A percentile compares a stretch with the other conserved stretches of the same genome.
Evolutionary conservation across 129 eudicot genomes (phyloP).

Genomic region (Pseudognaphalium luteoalbum): DNA sequence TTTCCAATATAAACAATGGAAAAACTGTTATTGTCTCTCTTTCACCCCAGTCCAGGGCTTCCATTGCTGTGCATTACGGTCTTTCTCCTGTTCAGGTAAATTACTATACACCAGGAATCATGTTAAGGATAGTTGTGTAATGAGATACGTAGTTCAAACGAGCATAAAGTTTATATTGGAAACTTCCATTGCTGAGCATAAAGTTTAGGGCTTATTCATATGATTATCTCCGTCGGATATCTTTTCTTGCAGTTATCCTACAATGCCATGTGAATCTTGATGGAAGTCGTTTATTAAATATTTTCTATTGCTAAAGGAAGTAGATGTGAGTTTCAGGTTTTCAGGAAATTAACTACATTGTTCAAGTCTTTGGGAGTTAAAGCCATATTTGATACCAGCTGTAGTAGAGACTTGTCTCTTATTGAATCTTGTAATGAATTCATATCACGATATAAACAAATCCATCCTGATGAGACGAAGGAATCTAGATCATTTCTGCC

Average conservation of each 20-base stretch:
- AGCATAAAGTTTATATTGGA: not conserved
- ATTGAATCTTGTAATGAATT: conserved; percentile 94
- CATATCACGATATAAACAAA: conserved; percentile 68
- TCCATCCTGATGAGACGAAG: conserved; percentile 43
- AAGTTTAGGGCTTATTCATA: not conserved
- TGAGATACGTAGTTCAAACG: not conserved
- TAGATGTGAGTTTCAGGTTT: conserved; percentile 50
- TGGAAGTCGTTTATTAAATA: not conserved
- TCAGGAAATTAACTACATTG: conserved; percentile 78
- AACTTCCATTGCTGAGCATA: no score
- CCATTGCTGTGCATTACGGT: conserved; percentile 84
- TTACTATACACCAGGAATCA: not conserved
- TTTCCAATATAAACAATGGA: conserved; percentile 63
- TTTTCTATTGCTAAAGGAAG: not conserved
- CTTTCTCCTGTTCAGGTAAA: conserved; percentile 75
- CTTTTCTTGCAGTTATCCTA: not conserved
- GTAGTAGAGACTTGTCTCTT: conserved; percentile 86
- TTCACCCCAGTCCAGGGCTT: conserved; percentile 94
- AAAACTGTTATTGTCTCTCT: conserved; percentile 79
- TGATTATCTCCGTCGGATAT: not conserved
- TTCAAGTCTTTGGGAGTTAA: conserved; percentile 91
- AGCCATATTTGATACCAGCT: conserved; percentile 82
- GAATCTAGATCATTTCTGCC: conserved; percentile 52
- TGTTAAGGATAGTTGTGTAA: not conserved
- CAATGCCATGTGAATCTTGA: conserved; percentile 2